Evolutionary conservation across 202 grass and related monocot genomes (phyloP).

Genomic region (Saccharum hybrid): DNA sequence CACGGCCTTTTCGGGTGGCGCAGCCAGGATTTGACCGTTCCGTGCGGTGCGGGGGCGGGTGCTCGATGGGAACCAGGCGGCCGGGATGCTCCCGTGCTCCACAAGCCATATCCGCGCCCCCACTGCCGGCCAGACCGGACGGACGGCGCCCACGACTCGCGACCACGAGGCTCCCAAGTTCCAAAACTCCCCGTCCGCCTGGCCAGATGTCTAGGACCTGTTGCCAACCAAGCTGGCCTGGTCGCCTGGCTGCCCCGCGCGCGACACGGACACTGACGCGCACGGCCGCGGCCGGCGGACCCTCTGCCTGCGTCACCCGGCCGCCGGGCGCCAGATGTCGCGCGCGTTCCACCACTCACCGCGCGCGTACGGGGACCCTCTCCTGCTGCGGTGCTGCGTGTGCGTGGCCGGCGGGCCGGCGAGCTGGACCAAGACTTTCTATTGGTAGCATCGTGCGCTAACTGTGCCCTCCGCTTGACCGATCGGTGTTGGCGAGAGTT

Average conservation of each 20-base stretch:
- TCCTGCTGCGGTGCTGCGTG: neutral
- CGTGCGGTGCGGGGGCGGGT: neutral
- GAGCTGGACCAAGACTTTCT: neutral
- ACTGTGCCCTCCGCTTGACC: neutral
- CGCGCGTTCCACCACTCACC: neutral
- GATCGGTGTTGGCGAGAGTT: neutral
- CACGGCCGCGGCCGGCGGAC: neutral
- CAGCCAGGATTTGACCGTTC: slow-evolving; percentile 23
- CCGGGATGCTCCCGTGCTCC: slow-evolving; percentile 37
- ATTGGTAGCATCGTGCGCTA: neutral
- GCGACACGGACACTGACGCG: neutral
- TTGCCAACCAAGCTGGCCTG: neutral
- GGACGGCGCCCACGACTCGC: slow-evolving; percentile 1
- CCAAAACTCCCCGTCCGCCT: neutral
- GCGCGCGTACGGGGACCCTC: neutral
- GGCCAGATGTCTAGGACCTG: neutral
- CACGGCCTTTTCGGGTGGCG: neutral
- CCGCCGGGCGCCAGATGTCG: neutral
- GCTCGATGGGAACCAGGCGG: neutral
- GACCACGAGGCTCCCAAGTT: neutral
- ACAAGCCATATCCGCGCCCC: slow-evolving; percentile 6
- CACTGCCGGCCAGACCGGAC: neutral
- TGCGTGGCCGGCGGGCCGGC: neutral
- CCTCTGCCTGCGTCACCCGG: neutral
- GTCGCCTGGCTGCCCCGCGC: neutral